Percentiles rank a stretch among this genome's conserved stretches.
phyloP scores from a whole-genome alignment of 176 grass and related monocot genomes.

The Aegilops bicornis region DNA sequence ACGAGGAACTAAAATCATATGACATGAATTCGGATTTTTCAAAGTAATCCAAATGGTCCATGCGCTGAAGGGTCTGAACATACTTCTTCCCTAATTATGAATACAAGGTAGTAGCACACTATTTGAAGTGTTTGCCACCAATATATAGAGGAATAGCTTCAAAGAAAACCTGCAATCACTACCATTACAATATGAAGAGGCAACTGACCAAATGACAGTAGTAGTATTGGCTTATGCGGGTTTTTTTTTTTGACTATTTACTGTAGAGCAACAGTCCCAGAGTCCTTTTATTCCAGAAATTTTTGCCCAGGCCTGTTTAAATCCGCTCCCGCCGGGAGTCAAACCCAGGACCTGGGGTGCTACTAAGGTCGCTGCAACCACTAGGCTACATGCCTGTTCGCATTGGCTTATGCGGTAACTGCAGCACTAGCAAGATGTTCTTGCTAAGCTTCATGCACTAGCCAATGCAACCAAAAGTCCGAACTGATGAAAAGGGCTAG shows the following conservation, averaged over 20 bases:
- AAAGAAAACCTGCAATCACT: neutral
- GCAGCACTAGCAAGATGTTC: neutral
- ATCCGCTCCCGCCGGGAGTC: too few species aligned
- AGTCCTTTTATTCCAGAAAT: too few species aligned
- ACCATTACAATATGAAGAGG: neutral
- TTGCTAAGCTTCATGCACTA: too few species aligned
- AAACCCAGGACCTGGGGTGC: too few species aligned
- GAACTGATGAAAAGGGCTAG: too few species aligned
- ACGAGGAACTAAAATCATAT: slow-evolving; percentile 1
- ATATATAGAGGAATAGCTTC: neutral
- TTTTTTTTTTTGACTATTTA: too few species aligned
- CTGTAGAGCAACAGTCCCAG: too few species aligned
- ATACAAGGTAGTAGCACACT: slow-evolving; percentile 6
- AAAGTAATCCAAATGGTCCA: neutral
- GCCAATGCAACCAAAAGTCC: too few species aligned
- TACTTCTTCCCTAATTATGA: neutral
- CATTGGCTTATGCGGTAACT: neutral
- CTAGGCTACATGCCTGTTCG: too few species aligned
- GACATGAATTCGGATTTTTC: neutral
- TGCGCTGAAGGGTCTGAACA: neutral
- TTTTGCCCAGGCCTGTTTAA: too few species aligned
- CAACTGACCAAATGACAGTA: neutral
- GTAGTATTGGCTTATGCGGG: neutral
- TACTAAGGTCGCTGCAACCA: too few species aligned
- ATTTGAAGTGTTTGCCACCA: neutral